Base-by-base conservation (phyloP, 2,329 filamentous ascomycete species). In the Fusarium coffeatum region DNA sequence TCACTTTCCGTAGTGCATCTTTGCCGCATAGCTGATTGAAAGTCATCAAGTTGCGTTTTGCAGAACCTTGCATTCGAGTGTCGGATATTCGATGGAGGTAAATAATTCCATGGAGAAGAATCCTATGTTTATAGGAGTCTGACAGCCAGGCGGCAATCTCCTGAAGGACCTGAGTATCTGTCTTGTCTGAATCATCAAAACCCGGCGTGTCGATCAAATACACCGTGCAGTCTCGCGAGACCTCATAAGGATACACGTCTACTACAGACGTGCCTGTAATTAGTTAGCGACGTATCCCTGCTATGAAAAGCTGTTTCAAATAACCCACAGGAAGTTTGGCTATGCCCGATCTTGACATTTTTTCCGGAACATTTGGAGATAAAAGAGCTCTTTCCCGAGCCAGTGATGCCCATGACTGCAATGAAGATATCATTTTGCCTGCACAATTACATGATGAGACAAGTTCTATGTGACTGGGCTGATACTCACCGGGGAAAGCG, bases 201-300 rank as follows among this genome's bases (percentile, higher is more conserved):
- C 82, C 82, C 0, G 82, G 82, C 0, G 82, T 84, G 25, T 84
- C 82, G 46, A 83, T 77, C 8, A 83, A 72, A 32, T 72, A 64
- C 11, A 74, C 68, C 4, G 63, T 69, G 18, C 41, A 41, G 15
- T 48, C 22, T 0, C 20, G 3, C 1, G 47, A 37, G 1, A 63
- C 28, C 8, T 69, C n/a, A 18, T 57, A 69, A 0, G 55, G 47
- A 30, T 69, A 64, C 1, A 64, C 51, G 9, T 51, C 58, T 1
- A 69, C 55, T 5, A 42, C 45, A 1, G 58, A 57, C 9, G 66
- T 69, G n/a, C 63, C 58, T 66, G 15, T 11, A 6, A 37, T 37
- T 37, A 37, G 8, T 32, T 32, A 32, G 30, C 13, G 30, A 32
- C 13, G 30, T 32, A 8, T 27, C 8, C 13, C 16, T 16, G n/a